These are phyloP conservation scores for Geotrichum candidum DNA, from an alignment of 1,139 yeast genomes.

Conservation along the genomic window DNA sequence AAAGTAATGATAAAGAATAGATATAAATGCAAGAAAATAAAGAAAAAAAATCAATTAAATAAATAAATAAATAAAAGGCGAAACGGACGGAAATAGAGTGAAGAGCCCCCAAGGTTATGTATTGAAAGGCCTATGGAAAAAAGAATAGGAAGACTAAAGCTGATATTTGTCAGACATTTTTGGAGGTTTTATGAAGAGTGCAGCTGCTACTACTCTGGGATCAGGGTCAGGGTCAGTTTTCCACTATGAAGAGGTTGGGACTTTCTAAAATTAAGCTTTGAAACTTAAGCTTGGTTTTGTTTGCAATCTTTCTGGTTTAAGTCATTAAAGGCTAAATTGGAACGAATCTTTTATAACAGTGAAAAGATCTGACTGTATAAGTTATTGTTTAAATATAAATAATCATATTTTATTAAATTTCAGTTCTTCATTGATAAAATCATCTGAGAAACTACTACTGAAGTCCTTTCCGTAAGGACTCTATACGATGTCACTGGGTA, in stretches of 20 bases:
- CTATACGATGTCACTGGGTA: too few species aligned
- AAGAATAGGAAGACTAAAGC: neutral
- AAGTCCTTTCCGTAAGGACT: too few species aligned
- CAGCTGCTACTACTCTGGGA: neutral
- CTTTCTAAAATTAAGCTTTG: neutral
- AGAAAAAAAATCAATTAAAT: neutral
- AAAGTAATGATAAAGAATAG: neutral
- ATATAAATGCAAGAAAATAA: too few species aligned
- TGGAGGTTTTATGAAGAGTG: neutral
- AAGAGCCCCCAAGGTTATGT: neutral
- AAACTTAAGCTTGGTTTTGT: too few species aligned
- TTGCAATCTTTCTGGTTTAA: too few species aligned
- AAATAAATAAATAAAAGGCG: neutral
- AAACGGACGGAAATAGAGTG: neutral
- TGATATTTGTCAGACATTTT: conserved; percentile 3
- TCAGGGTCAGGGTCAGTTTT: neutral
- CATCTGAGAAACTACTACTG: too few species aligned
- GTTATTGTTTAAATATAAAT: too few species aligned
- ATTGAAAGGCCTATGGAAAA: neutral
- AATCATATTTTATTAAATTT: too few species aligned
- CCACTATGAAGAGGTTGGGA: neutral
- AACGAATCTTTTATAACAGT: too few species aligned
- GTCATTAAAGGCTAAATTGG: too few species aligned
- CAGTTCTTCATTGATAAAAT: too few species aligned
- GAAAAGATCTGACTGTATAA: too few species aligned